Base-by-base conservation (phyloP, 805 yeast species). In the Candida insectalens region DNA sequence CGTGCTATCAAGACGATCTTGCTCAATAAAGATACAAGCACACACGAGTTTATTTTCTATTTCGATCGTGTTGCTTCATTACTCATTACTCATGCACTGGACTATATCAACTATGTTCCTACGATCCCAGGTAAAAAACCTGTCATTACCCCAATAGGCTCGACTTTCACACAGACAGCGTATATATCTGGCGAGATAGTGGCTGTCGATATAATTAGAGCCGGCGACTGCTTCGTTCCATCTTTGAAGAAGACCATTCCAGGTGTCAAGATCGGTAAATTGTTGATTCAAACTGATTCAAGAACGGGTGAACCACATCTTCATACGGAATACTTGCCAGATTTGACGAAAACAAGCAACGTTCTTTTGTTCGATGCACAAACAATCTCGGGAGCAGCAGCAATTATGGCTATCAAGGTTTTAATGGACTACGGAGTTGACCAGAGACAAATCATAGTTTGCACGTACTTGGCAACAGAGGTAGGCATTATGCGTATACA, bases 291-390 rank as follows among this genome's bases (percentile, higher is more conserved):
- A 56, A 78, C 94, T 6, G 95, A 88, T 53, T 66, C 92, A 0
- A 58, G 64, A 16, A 88, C 97, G 0, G 97, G 97, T 6, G 97
- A 89, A 57, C 97, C 98, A 1, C 88, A 81, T 50, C 64, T 92
- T 39, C 96, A 88, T 53, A 74, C 78, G n/a, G 80, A 81, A 42
- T 69, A 74, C 17, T 57, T 89, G 25, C 96, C 96, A 0, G 51
- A 56, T 1, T 20, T 40, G 36, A 39, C 43, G 19, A 33, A 41
- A 12, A 47, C 40, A 13, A 53, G 60, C 23, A 72, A 69, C 39
- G 74, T 84, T 1, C 57, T 89, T 6, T 57, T 89, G 32, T 72
- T 84, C 49, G 96, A 89, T 50, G 84, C 95, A 0, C 96, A 89
- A 52, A 66, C 85, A 32, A 78, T 84, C 21, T 77, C 94, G 20